Conservation (phyloP, 192 early-diverging fungal species). For the Backusella liffmaniae region DNA sequence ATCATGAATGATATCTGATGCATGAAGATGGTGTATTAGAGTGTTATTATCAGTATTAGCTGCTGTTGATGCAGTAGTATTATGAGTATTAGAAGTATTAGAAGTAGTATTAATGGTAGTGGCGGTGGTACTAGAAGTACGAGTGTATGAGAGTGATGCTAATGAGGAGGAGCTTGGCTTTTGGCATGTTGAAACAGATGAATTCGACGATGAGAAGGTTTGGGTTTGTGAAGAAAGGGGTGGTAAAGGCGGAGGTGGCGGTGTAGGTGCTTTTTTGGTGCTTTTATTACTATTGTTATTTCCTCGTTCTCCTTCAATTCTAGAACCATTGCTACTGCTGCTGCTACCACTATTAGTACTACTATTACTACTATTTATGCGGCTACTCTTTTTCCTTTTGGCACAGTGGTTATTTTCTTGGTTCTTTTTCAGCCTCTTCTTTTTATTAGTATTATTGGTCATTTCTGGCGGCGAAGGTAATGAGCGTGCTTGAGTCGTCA, state of each 20-base stretch:
- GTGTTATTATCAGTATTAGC: background rate
- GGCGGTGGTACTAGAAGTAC: background rate
- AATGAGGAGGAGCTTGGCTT: background rate
- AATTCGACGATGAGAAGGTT: background rate
- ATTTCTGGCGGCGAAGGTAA: background rate
- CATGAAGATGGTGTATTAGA: background rate
- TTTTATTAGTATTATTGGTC: background rate
- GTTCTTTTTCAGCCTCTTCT: background rate
- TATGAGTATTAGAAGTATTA: background rate
- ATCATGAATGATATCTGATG: constrained; percentile 23
- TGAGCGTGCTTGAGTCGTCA: background rate
- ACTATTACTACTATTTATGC: background rate
- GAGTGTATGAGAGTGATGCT: background rate
- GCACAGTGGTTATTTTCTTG: background rate
- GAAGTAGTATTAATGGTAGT: background rate
- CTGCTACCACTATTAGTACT: background rate
- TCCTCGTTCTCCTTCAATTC: background rate
- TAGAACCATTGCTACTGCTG: background rate
- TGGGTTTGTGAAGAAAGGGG: background rate
- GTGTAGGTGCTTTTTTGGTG: background rate
- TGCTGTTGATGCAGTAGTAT: background rate
- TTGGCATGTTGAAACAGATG: background rate
- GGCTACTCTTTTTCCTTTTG: background rate
- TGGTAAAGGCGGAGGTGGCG: background rate
- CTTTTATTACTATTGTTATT: background rate